Evolutionary conservation across 192 early-diverging fungal genomes (phyloP).

Genomic region (Rhizophagus clarus): DNA sequence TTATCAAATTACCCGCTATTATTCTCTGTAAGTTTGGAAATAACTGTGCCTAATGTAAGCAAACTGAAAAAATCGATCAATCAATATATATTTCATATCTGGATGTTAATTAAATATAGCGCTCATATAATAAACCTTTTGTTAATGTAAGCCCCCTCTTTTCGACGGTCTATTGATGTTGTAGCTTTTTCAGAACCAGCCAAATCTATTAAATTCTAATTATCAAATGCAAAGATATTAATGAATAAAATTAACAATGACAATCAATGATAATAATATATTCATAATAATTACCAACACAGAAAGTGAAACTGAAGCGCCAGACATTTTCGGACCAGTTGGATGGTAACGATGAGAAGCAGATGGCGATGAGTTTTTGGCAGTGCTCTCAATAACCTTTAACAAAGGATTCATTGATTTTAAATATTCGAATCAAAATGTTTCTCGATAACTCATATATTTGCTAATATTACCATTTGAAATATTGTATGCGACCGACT

Average conservation of each 20-base stretch:
- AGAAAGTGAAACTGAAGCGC: background rate
- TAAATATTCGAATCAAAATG: background rate
- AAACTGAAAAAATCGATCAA: background rate
- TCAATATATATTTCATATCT: too few species aligned
- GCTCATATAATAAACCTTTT: constrained; percentile 44
- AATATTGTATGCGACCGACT: constrained; percentile 97
- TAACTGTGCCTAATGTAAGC: background rate
- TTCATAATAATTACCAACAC: constrained; percentile 9
- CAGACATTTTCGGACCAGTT: constrained; percentile 24
- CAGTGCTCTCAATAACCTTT: constrained; percentile 74
- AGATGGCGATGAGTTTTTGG: constrained; percentile 34
- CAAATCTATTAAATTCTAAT: constrained; percentile 90
- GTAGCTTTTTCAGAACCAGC: constrained; percentile 95
- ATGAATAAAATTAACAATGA: background rate
- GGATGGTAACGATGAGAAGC: constrained; percentile 37
- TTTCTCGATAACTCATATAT: constrained; percentile 6
- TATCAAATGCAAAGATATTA: background rate
- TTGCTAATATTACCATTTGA: constrained; percentile 65
- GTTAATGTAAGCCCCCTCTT: constrained; percentile 98
- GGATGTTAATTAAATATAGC: background rate
- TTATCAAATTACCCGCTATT: background rate
- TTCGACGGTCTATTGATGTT: constrained; percentile 82
- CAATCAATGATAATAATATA: background rate
- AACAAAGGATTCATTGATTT: background rate
- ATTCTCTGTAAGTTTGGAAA: background rate